Conservation (phyloP, 2,329 filamentous ascomycete species). For the Cladosporium sp. region DNA sequence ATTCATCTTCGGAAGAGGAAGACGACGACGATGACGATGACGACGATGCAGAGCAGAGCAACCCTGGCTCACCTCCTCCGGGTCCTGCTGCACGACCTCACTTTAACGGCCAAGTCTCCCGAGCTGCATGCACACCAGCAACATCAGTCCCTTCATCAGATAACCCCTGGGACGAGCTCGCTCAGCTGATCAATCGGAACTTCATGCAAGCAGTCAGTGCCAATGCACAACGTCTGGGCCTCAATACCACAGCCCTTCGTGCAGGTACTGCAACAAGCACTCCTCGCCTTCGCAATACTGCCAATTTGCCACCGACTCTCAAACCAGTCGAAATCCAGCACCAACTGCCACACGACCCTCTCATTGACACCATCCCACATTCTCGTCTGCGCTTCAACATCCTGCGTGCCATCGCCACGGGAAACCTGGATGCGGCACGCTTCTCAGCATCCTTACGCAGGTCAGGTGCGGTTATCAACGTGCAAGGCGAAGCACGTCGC, state of each 20-base stretch:
- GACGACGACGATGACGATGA: slow-evolving; percentile 14
- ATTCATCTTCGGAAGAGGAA: slow-evolving; percentile 10
- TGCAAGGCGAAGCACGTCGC: slow-evolving; percentile 30
- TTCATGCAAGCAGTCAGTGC: slow-evolving; percentile 30
- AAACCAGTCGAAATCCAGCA: slow-evolving; percentile 33
- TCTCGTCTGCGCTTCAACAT: slow-evolving; percentile 35
- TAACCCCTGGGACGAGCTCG: slow-evolving; percentile 35
- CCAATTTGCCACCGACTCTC: slow-evolving; percentile 28
- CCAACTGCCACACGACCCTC: slow-evolving; percentile 34
- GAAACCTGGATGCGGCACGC: slow-evolving; percentile 30
- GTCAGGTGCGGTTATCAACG: slow-evolving; percentile 32
- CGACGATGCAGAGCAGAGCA: slow-evolving; percentile 12
- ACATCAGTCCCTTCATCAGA: slow-evolving; percentile 13
- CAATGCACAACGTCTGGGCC: slow-evolving; percentile 32
- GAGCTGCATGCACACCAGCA: slow-evolving; percentile 10
- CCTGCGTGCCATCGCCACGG: slow-evolving; percentile 30
- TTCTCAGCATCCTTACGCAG: slow-evolving; percentile 30
- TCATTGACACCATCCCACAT: slow-evolving; percentile 36
- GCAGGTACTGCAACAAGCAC: slow-evolving; percentile 26
- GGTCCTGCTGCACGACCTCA: neutral
- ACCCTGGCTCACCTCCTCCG: slow-evolving; percentile 12
- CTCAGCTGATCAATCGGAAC: slow-evolving; percentile 36
- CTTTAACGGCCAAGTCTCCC: slow-evolving; percentile 2
- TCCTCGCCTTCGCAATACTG: slow-evolving; percentile 17
- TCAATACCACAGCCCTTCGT: slow-evolving; percentile 27